These are phyloP conservation scores for Exophiala alcalophila DNA, from an alignment of 2,329 filamentous ascomycete species.

Conservation along the genomic window DNA sequence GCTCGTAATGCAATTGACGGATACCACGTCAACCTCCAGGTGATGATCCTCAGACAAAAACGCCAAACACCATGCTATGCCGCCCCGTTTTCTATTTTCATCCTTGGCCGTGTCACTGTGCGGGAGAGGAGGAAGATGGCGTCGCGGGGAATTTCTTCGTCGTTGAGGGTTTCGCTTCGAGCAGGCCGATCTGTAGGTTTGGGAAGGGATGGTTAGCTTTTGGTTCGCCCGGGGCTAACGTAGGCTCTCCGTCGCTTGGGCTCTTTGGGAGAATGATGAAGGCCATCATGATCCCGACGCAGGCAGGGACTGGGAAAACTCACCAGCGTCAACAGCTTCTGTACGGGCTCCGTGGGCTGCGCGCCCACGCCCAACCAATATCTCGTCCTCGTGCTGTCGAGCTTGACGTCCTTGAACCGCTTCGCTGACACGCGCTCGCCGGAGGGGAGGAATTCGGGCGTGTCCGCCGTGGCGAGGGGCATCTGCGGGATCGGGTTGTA, in stretches of 20 bases:
- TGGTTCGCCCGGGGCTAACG: no score
- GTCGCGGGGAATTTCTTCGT: slow-evolving; percentile 12
- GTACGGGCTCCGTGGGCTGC: slow-evolving; percentile 85
- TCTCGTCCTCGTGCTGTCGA: slow-evolving; percentile 75
- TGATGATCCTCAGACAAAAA: no score
- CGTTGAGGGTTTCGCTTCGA: slow-evolving; percentile 24
- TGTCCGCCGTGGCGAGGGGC: slow-evolving; percentile 36
- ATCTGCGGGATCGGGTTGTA: slow-evolving; percentile 60
- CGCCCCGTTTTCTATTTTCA: no score
- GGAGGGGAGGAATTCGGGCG: slow-evolving; percentile 19
- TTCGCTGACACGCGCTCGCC: slow-evolving; percentile 56
- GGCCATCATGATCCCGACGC: no score
- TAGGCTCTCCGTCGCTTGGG: no score
- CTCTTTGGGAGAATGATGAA: no score
- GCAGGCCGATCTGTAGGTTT: slow-evolving; percentile 29
- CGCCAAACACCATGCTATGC: no score
- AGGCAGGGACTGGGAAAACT: no score
- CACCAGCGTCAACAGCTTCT: slow-evolving; percentile 82
- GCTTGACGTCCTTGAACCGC: slow-evolving; percentile 84
- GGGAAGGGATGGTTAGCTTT: not conserved
- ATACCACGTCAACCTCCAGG: no score
- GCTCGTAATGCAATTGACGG: no score
- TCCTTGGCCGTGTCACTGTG: no score
- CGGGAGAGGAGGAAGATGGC: no score
- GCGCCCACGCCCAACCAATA: slow-evolving; percentile 98